Base-by-base conservation (phyloP, 2,329 filamentous ascomycete genomes). In the Colletotrichum navitas region DNA sequence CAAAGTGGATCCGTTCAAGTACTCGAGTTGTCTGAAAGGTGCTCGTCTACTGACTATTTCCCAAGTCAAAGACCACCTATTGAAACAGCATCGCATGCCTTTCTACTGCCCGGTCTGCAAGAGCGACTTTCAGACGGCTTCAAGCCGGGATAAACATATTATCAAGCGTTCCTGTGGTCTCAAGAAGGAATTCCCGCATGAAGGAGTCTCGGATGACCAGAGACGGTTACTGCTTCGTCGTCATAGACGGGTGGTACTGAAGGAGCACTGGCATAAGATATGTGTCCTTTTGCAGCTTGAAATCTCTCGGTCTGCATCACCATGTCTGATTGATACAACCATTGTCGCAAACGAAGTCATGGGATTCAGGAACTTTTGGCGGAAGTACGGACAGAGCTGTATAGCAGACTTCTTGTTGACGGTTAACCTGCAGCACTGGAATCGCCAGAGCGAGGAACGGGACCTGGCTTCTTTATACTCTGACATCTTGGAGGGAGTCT, bases 21-120 rank as follows among this genome's bases (percentile, higher is more conserved):
- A 66, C 34, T 34, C 63, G 8, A 24, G 14, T 10, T 66, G 63
- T 14, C 43, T 66, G 21, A 59, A 32, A 24, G 7, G 18, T 6
- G 39, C 21, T 8, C 54, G 63, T 16, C 32, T 66, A 10, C 21
- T 36, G n/a, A 41, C 52, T 4, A 59, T 66, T 10, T 12, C 36
- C 21, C 39, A 51, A 24, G 63, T 60, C 24, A 60, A 21, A 34
- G 45, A 60, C 4, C 63, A 66, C 21, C n/a, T 66, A 18, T 54
- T 24, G 55, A 55, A 54, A 21, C n/a, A 52, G 3, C 64, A 66
- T 43, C 54, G 64, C 12, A 26, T 66, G 5, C 55, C 55, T 1
- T 66, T 60, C 26, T 66, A 66, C 34, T 66, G 64, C 5, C 64
- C 64, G 1, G 34, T 61, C 7, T 66, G 64, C 36, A 66, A 60